Evolutionary conservation across 139 green algal species (phyloP), one percentile per base, ranked within the genome.

Genomic region (Chlorella sp.): DNA sequence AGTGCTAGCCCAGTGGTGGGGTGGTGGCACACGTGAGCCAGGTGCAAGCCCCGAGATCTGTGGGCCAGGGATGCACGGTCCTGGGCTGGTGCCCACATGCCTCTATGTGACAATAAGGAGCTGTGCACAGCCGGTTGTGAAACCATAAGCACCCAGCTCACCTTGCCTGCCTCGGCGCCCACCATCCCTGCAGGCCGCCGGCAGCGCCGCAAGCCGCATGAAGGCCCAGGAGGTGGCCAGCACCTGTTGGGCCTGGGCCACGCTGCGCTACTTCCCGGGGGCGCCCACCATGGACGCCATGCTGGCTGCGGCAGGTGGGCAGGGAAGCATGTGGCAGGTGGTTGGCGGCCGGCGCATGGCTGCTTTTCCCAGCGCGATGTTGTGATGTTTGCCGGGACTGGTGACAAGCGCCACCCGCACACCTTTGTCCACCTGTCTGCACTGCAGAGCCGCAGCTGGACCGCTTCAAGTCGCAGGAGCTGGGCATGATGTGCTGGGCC

Each of bases 201-300:
- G 62, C 30, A n/a, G 78, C 36, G 79, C 51, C 30, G 81, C 77
- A 56, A 51, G 58, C 0, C 72, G 70, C 58, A 82, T 90, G 80
- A 89, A 91, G 84, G 65, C 88, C 1, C 91, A 93, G 82, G 86
- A 91, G 48, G 36, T 93, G 24, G 79, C 84, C 79, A 94, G 91
- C 74, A 88, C 86, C 16, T 81, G 86, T n/a, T 90, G 86, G 82
- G 85, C 87, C 13, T 87, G 81, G 36, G 90, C 83, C 16, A 89
- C 79, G 4, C 41, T 93, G 41, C 70, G 48, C 44, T 76, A 84
- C 67, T 74, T 88, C 80, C 85, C 88, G 34, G 85, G 84, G 24
- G 58, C 67, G 19, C 62, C 60, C 7, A 65, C 58, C 65, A 67
- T 89, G 79, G 76, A 88, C n/a, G 34, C 70, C 9, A 24, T 80